Base-by-base conservation (phyloP, 148 eudicot species). In the Camellia sinensis region DNA sequence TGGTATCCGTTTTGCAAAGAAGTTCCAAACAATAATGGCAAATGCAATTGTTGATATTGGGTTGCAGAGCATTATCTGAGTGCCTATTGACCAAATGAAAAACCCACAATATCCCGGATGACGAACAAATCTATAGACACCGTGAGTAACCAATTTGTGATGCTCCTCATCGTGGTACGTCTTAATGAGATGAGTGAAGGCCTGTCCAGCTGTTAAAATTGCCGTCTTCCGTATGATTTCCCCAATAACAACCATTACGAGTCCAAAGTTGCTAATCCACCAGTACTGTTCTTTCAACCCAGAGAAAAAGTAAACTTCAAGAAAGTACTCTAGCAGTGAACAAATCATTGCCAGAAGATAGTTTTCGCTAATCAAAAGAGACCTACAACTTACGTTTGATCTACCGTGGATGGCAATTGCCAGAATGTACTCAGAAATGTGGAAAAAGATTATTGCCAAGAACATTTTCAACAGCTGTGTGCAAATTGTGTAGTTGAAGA, bases 51-150 rank as follows among this genome's bases (percentile, higher is more conserved):
- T 86, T 8, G 93, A 91, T 68, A 95, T 21, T 0, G 97, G 98
- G 59, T 95, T 95, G 78, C 94, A 82, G 12, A 95, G 89, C 97
- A 95, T 92, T 74, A 93, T 75, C 82, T 95, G 98, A 69, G 97
- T 93, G 68, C 93, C 98, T 43, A 95, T 80, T 4, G 98, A 90
- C 98, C 98, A 95, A 77, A 95, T 88, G 69, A 90, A 81, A 81
- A 93, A 95, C 22, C 98, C 98, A 78, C 76, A 81, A 82, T 95
- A 95, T 12, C 97, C 83, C 0, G 98, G 98, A 84, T 95, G 98
- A 41, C 98, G 90, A 72, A 89, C 89, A 80, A 87, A 83, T 70
- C 80, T 73, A 78, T 93, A 95, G 66, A 92, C 80, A 71, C 97
- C 97, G 78, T 88, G 85, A 53, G 91, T 95, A 48, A 95, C 83